Evolutionary conservation across 176 grass and related monocot species (phyloP), one percentile per base, ranked within the genome.

Genomic region (Aegilops umbellulata): DNA sequence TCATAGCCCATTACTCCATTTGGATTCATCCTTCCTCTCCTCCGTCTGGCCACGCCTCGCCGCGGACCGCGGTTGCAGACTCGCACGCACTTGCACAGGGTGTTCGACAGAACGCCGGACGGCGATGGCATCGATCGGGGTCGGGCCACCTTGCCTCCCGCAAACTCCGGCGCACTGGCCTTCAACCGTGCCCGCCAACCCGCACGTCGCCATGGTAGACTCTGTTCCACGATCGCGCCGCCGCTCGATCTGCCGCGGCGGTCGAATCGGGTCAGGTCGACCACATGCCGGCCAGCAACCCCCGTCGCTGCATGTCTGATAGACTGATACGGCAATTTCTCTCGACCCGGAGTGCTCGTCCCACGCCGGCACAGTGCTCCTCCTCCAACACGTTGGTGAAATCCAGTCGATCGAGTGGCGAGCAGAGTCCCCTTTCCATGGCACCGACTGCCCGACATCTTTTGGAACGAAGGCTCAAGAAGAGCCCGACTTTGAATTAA

Each of bases 351-450:
- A 49, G 4, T 16, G 46, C 14, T 49, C 46, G 13, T 16, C 14
- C 32, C 25, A 27, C 87, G 44, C 26, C 4, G 41, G 79, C 20
- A 60, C 19, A 4, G 8, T n/a, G 57, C 7, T 34, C 58, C 55
- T 51, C 78, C 55, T 12, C 47, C 34, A 5, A 10, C 71, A 3
- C 36, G 51, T 30, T 44, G 12, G 14, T 49, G 46, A 49, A 49
- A 47, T 47, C 44, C 65, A 82, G 70, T 86, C 73, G 7, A 3
- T 86, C 34, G 17, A n/a, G 85, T 84, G 89, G 89, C 80, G 1
- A 90, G 75, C 89, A 90, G 34, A 44, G 61, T 80, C 80, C 47
- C 83, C 74, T 79, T 69, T 79, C 41, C 55, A n/a, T 65, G 26
- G 46, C 61, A 73, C 42, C 8, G 42, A n/a, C 11, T 90, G 80